Base-by-base conservation (phyloP, 805 yeast species). In the Yamadazyma philogaea region DNA sequence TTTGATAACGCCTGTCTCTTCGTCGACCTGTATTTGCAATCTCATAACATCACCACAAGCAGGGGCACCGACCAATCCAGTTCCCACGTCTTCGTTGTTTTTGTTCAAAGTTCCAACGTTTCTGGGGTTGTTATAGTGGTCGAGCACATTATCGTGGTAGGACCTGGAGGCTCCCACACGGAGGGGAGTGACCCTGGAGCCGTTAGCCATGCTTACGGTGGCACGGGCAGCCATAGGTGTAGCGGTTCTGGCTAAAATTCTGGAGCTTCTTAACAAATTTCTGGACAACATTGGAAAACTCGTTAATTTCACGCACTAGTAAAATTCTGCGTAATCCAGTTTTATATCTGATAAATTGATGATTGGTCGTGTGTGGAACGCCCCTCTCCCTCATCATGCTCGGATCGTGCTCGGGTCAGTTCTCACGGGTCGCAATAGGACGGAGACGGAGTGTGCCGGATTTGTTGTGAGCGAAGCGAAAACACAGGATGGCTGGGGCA, bases 21-120 rank as follows among this genome's bases (percentile, higher is more conserved):
- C 97, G 51, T 84, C 83, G 7, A 93, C 99, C 62, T 90, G 81
- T 58, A 93, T 93, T 65, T 93, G 98, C 51, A 93, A 76, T 69
- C 95, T 84, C 96, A 93, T 93, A 34, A 93, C 99, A 71, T 93
- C 99, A 43, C 99, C 99, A 70, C 99, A 93, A 0, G 99, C 99
- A 42, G 99, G 98, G 0, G 99, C 98, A 44, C 99, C 99, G 12
- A 93, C 99, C 34, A 93, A 75, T 1, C 99, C 99, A 1, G 98
- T 93, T 34, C 99, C 99, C 10, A 93, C 97, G 52, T 81, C 78
- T 14, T 68, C 57, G 45, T 79, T 77, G 42, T 73, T 75, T 66
- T 90, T 89, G 67, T 90, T 88, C 64, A 93, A 69, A 5, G 96
- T 78, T 14, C 99, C 99, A 20, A 93, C 98, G 60, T 93, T 93